Evolutionary conservation across 2,329 filamentous ascomycete genomes (phyloP).

Genomic region (Magnaporthiopsis rhizophila): DNA sequence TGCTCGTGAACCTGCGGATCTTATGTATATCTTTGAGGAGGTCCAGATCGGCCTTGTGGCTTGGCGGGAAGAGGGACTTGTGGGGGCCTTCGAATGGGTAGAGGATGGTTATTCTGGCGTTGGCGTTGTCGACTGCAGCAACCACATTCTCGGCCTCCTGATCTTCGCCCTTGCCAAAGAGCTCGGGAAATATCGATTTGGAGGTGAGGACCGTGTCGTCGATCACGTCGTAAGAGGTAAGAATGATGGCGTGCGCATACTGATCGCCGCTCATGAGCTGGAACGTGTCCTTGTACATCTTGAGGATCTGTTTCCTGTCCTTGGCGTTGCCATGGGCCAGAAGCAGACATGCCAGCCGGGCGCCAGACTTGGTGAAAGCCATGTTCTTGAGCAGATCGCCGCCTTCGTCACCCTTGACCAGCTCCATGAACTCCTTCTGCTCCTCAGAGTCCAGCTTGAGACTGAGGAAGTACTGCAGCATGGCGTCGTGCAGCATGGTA

Average conservation of each 20-base stretch:
- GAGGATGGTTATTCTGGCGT: conserved; percentile 60
- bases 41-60: conserved; percentile 58
- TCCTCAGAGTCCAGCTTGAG: conserved; percentile 71
- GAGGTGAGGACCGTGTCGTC: conserved; percentile 87
- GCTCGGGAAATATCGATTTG: conserved; percentile 80
- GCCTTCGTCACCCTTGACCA: conserved; percentile 84
- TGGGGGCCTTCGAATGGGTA: conserved; percentile 71
- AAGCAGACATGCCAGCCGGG: conserved; percentile 70
- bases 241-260: conserved; percentile 70
- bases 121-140: conserved; percentile 55
- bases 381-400: conserved; percentile 91
- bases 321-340: conserved; percentile 84
- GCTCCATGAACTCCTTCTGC: conserved; percentile 77
- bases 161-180: conserved; percentile 64
- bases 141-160: conserved; percentile 57
- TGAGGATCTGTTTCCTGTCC: conserved; percentile 82
- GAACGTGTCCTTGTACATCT: conserved; percentile 80
- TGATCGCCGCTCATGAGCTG: conserved; percentile 76
- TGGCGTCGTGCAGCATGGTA: conserved; percentile 95
- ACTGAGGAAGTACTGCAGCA: conserved; percentile 92
- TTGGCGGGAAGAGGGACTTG: conserved; percentile 51
- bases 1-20: conserved; percentile 77
- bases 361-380: conserved; percentile 87
- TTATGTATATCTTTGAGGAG: conserved; percentile 70
- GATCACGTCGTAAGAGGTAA: conserved; percentile 82